Evolutionary conservation across 2,329 filamentous ascomycete genomes (phyloP), one percentile per base, ranked within the genome.

Genomic region (Aspergillus viridinutans): DNA sequence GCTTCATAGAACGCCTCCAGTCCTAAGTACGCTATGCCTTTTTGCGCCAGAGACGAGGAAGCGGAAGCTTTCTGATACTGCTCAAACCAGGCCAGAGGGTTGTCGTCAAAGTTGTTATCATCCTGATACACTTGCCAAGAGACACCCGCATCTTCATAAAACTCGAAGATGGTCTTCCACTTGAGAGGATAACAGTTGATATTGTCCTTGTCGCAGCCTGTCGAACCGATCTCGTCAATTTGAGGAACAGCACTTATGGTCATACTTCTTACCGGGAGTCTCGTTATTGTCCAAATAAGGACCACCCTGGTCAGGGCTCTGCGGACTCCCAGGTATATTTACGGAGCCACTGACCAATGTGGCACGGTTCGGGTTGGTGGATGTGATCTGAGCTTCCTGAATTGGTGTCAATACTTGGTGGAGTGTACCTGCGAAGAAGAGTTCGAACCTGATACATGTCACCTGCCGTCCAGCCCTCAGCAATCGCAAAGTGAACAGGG

Each of bases 401-500:
- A 14, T 17, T 17, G 38, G 4, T 10, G 38, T 40, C n/a, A 42
- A 35, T 10, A 17, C 32, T 55, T 28, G n/a, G 28, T 25, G 56
- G 40, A 57, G 57, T 14, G 3, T n/a, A 25, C 2, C 10, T 21
- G 8, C 14, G 14, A 23, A 26, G 3, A 3, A 25, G 9, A 43
- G 28, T 50, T 17, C 0, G 20, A 35, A 74, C 74, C 62, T 79
- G 81, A 58, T 84, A 84, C 81, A 84, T 84, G 63, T 85, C 83
- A 1, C 75, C 81, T 20, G 82, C 64, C 0, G 81, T 80, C 77
- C 79, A 84, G 9, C 74, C 79, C 55, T 84, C 82, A 0, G 81
- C 81, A 61, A 84, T 75, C 3, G 78, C 76, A 65, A 79, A 84
- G 20, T 84, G 81, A 17, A 81, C 74, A 0, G 81, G 81, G n/a